Conservation (phyloP, 192 early-diverging fungal species). For the Backusella tarrabulga region DNA sequence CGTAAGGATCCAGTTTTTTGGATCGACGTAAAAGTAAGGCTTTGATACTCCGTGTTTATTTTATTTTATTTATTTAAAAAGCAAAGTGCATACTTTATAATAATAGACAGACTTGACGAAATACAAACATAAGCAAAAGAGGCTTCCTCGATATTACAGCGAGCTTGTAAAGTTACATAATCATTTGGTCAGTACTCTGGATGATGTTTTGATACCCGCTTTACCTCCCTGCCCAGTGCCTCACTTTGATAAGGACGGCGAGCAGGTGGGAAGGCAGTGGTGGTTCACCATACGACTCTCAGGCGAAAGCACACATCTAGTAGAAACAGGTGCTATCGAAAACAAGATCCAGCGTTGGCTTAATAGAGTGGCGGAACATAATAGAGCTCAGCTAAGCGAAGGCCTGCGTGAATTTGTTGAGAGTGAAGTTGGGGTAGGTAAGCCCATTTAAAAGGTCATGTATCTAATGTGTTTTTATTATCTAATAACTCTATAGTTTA, state of each 20-base stretch:
- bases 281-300: conserved; percentile 15
- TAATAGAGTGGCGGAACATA: conserved; percentile 19
- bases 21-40: conserved; percentile 29
- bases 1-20: conserved; percentile 38
- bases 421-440: conserved; percentile 30
- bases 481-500: conserved; percentile 22
- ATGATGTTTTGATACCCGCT: conserved; percentile 22
- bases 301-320: background rate
- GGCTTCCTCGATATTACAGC: conserved; percentile 31
- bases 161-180: conserved; percentile 24
- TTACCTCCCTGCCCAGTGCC: conserved; percentile 24
- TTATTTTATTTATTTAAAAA: conserved; percentile 5
- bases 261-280: conserved; percentile 17
- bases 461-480: background rate
- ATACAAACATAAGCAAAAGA: conserved; percentile 31
- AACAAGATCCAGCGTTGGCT: conserved; percentile 30
- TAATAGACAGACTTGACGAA: conserved; percentile 26
- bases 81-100: background rate
- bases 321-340: conserved; percentile 12
- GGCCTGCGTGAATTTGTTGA: conserved; percentile 37
- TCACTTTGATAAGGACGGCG: conserved; percentile 23
- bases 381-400: conserved; percentile 16
- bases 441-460: background rate
- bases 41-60: background rate
- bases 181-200: conserved; percentile 18